Evolutionary conservation across 768 basidiomycete species (phyloP), one percentile per base, ranked within the genome.

Genomic region (Sporobolomyces phaffii): DNA sequence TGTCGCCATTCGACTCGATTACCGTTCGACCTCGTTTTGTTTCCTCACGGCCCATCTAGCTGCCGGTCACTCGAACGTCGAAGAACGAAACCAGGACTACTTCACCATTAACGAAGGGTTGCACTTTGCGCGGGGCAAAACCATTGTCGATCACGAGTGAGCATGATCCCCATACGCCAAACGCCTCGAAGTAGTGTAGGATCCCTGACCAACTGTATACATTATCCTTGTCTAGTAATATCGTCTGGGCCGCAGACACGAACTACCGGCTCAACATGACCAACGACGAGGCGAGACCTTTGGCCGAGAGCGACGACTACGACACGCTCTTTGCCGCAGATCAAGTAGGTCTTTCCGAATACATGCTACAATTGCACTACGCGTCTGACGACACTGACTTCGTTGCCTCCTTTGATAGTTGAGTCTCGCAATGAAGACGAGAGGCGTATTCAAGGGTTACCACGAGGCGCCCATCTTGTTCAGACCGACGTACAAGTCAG

Each of bases 31-130:
- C 13, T 88, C 84, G 62, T 87, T 97, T 74, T 99, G 96, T 79
- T 93, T 98, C 79, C 77, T 99, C 68, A 97, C 94, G 13, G 91
- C 90, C 5, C 96, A 98, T 78, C 83, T 98, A 45, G 93, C 96
- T 20, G 93, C 96, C n/a, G 96, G 96, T 10, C 92, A 96, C 74
- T 75, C 83, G 9, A 94, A 94, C 73, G 81, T 91, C 5, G 87
- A 87, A 38, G 96, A 98, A 76, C 84, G 96, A 31, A 92, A 97
- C 15, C 47, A 49, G 47, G 96, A 99, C 78, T 98, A 92, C 74
- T 81, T 83, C 60, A 98, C 96, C 9, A 94, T 99, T 60, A 81
- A 81, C 14, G 82, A 83, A 54, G 90, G 88, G 1, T 76, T 99
- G 38, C 88, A 90, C 67, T 99, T 99, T 77, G 82, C 87, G 53